These are phyloP conservation scores for Nakataea oryzae DNA, from an alignment of 2,329 filamentous ascomycete genomes.

Conservation along the genomic window DNA sequence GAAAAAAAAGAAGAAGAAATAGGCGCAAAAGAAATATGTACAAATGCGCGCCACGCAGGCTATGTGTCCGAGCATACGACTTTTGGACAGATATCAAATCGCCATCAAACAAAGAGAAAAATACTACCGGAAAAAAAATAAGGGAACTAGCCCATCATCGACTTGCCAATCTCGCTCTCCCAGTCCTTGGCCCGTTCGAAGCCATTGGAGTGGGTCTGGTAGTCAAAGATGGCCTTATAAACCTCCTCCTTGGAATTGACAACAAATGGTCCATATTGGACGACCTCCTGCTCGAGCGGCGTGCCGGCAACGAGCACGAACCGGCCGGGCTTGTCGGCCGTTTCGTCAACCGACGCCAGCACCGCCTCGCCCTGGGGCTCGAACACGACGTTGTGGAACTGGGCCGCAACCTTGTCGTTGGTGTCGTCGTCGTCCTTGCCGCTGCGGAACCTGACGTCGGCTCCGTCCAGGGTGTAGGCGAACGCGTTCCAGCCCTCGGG, in stretches of 20 bases:
- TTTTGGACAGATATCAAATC: background rate
- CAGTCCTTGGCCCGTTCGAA: slow-evolving; percentile 73
- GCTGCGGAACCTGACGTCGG: slow-evolving; percentile 48
- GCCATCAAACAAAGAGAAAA: background rate
- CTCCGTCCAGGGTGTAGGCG: slow-evolving; percentile 70
- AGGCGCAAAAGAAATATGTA: background rate
- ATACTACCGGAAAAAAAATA: background rate
- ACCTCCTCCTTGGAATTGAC: slow-evolving; percentile 61
- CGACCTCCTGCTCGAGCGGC: slow-evolving; percentile 68
- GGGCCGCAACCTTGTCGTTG: slow-evolving; percentile 41
- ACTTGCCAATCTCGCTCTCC: slow-evolving; percentile 80
- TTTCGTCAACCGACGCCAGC: slow-evolving; percentile 56
- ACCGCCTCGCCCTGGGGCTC: slow-evolving; percentile 69
- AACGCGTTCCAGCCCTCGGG: slow-evolving; percentile 85
- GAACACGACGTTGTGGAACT: slow-evolving; percentile 87
- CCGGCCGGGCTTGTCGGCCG: slow-evolving; percentile 46
- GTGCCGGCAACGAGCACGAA: slow-evolving; percentile 69
- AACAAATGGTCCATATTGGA: slow-evolving; percentile 84
- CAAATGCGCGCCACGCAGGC: background rate
- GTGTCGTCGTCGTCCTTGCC: slow-evolving; percentile 33
- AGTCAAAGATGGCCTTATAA: slow-evolving; percentile 67
- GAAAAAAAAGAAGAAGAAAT: background rate
- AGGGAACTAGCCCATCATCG: slow-evolving; percentile 37
- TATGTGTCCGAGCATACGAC: background rate
- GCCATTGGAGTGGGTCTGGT: slow-evolving; percentile 61